Evolutionary conservation across 129 eudicot species (phyloP).

Genomic region (Helianthus annuus): HanXRQr2.0-SUNRISE NC_035437.2:170820038-170820537

Average conservation of each 20-base stretch:
- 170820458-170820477: slow-evolving; percentile 28
- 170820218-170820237: neutral
- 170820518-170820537: slow-evolving; percentile 56
- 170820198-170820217: neutral
- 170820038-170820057: slow-evolving; percentile 41
- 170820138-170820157: slow-evolving; percentile 79
- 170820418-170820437: slow-evolving; percentile 39
- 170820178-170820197: slow-evolving; percentile 23
- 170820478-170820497: slow-evolving; percentile 10
- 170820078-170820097: slow-evolving; percentile 57
- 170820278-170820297: too few species aligned
- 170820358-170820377: too few species aligned
- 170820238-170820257: too few species aligned
- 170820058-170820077: slow-evolving; percentile 42
- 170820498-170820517: slow-evolving; percentile 42
- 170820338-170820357: neutral
- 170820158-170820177: slow-evolving; percentile 50
- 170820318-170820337: neutral
- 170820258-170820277: too few species aligned
- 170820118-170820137: slow-evolving; percentile 73
- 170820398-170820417: slow-evolving; percentile 54
- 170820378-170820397: slow-evolving; percentile 4
- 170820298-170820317: neutral
- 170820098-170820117: slow-evolving; percentile 61
- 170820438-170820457: slow-evolving; percentile 66